phyloP scores from a whole-genome alignment of 805 yeast species.

The Spathaspora gorwiae region DNA sequence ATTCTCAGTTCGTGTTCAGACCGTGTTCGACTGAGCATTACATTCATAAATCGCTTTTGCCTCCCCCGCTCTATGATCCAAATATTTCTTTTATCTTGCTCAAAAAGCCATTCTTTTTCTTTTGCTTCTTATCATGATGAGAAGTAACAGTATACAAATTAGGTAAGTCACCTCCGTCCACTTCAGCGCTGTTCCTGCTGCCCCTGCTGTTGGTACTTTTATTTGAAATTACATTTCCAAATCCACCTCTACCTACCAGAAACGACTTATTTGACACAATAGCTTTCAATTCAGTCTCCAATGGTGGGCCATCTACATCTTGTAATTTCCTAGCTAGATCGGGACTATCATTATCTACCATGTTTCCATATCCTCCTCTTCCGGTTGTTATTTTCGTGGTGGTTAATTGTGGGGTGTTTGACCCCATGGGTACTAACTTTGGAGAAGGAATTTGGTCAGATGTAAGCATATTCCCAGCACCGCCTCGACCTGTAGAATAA shows the following conservation, averaged over 20 bases:
- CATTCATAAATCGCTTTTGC: too few relatives aligned
- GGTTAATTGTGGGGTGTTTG: constrained; percentile 55
- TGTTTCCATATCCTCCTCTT: constrained; percentile 76
- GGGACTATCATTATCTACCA: constrained; percentile 59
- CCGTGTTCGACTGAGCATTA: too few relatives aligned
- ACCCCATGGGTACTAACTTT: constrained; percentile 52
- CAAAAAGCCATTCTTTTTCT: constrained; percentile 34
- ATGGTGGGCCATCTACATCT: constrained; percentile 48
- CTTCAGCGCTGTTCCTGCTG: constrained; percentile 6
- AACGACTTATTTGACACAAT: constrained; percentile 44
- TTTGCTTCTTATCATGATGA: constrained; percentile 24
- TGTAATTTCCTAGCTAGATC: constrained; percentile 57
- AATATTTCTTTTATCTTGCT: constrained; percentile 45
- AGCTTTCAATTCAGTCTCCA: constrained; percentile 34
- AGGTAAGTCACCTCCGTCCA: constrained; percentile 13
- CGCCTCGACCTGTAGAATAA: constrained; percentile 75
- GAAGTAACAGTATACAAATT: constrained; percentile 34
- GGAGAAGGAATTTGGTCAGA: constrained; percentile 46
- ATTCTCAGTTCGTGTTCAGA: too few relatives aligned
- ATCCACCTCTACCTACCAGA: constrained; percentile 62
- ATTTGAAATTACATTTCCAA: constrained; percentile 50
- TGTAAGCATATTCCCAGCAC: constrained; percentile 63
- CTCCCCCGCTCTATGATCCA: constrained; percentile 7
- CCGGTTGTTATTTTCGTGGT: constrained; percentile 64
- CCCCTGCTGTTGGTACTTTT: constrained; percentile 12